phyloP scores from a whole-genome alignment of 768 basidiomycete genomes.

The Pulveroboletus sp. region DNA sequence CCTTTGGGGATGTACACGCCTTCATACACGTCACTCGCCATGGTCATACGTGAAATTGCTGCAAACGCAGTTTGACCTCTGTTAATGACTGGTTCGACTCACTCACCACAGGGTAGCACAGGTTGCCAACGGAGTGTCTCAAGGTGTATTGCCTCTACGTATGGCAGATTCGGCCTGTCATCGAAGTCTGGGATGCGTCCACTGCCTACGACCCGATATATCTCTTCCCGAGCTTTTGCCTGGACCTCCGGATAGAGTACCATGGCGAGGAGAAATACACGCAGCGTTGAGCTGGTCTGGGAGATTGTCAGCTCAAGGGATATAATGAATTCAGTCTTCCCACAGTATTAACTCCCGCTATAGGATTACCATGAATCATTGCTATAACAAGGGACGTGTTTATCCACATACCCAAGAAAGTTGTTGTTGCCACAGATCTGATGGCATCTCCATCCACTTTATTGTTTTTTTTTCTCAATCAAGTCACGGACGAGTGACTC shows the following conservation, averaged over 20 bases:
- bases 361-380: background rate
- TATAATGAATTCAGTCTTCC: background rate
- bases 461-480: background rate
- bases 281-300: slow-evolving; percentile 15
- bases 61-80: background rate
- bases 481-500: slow-evolving; percentile 22
- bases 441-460: slow-evolving; percentile 9
- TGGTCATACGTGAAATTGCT: slow-evolving; percentile 24
- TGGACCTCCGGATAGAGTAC: slow-evolving; percentile 30
- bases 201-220: slow-evolving; percentile 29
- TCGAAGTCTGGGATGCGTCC: slow-evolving; percentile 27
- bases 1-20: slow-evolving; percentile 31
- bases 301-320: background rate
- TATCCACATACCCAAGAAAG: slow-evolving; percentile 20
- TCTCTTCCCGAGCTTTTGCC: slow-evolving; percentile 28
- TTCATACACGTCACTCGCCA: slow-evolving; percentile 22
- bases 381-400: background rate
- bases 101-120: slow-evolving; percentile 25
- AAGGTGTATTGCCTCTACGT: slow-evolving; percentile 27
- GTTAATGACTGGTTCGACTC: background rate
- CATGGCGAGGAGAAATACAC: slow-evolving; percentile 33
- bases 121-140: slow-evolving; percentile 33
- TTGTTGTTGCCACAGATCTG: slow-evolving; percentile 21
- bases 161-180: slow-evolving; percentile 29
- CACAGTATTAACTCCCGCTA: slow-evolving; percentile 29